Evolutionary conservation across 192 early-diverging fungal species (phyloP).

Genomic region (Helicostylum pulchrum): DNA sequence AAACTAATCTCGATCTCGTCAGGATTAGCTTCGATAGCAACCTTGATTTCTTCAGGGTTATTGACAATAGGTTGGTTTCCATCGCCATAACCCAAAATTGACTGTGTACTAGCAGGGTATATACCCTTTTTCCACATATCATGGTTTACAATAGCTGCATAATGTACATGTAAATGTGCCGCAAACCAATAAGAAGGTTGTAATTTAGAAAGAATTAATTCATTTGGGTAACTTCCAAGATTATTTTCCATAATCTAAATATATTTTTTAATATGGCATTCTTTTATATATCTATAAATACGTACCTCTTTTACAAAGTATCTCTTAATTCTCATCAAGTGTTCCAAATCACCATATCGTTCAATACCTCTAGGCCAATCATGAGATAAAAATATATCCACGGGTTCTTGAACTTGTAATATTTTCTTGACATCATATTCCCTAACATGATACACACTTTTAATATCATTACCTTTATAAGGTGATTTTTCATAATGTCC

Average conservation of each 20-base stretch:
- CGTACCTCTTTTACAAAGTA: slow-evolving; percentile 73
- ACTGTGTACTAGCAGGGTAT: slow-evolving; percentile 17
- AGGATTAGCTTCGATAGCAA: slow-evolving; percentile 25
- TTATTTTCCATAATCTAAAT: slow-evolving; percentile 62
- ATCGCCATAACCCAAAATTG: slow-evolving; percentile 23
- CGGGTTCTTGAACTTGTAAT: slow-evolving; percentile 62
- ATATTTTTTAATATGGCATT: not conserved
- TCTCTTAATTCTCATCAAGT: slow-evolving; percentile 65
- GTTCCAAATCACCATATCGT: slow-evolving; percentile 63
- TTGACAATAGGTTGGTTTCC: slow-evolving; percentile 15
- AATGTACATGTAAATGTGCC: slow-evolving; percentile 94
- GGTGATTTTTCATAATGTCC: slow-evolving; percentile 81
- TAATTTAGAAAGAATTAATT: slow-evolving; percentile 68
- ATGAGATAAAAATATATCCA: slow-evolving; percentile 92
- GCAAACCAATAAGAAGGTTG: slow-evolving; percentile 91
- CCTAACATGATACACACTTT: slow-evolving; percentile 85
- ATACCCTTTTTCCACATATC: slow-evolving; percentile 27
- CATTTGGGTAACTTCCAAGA: slow-evolving; percentile 74
- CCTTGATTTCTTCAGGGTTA: not conserved
- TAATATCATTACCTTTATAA: slow-evolving; percentile 57
- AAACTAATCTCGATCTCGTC: slow-evolving; percentile 55
- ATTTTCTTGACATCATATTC: slow-evolving; percentile 81
- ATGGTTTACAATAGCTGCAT: slow-evolving; percentile 65
- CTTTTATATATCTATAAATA: not conserved
- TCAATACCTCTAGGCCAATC: slow-evolving; percentile 95